Base-by-base conservation (phyloP, 495 filamentous ascomycete species). In the Hypomontagnella submonticulosa region DNA sequence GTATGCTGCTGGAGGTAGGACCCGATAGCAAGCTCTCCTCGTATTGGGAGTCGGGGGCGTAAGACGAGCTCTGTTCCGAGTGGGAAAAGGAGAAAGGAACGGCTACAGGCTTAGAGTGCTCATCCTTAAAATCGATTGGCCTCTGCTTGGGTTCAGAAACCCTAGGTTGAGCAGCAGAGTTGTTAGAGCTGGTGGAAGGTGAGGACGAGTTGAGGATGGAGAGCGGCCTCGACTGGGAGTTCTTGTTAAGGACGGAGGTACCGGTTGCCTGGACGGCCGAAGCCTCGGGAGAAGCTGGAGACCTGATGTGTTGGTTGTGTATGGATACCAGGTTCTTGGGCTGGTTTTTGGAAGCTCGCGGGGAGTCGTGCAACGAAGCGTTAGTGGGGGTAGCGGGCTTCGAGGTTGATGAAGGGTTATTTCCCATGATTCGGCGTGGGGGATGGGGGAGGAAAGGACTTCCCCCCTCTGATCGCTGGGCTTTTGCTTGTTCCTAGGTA, bases 231-330 rank as follows among this genome's bases (percentile, higher is more conserved):
- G 58, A 74, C 59, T 55, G 76, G 75, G 59, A 75, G 61, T 63
- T 75, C 27, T 79, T 80, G 62, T 76, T 79, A 67, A 76, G 67
- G 55, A 73, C 71, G 59, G 71, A 79, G 23, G 80, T 78, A 69
- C 82, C 84, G 63, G 82, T 81, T 50, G 82, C 84, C 69, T 84
- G 82, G 47, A 81, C 78, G 63, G 80, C 72, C 50, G 82, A 85
- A 16, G 81, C 75, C 71, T 85, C 82, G 53, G 82, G 82, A 23
- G 83, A 81, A 43, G 81, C 82, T 66, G 66, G 82, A 77, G 61
- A 76, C 73, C 63, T 81, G 73, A 66, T 69, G 43, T 71, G 68
- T 40, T 56, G 66, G 55, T 62, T 71, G 42, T 69, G 68, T 67
- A 69, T 64, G 27, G 71, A 73, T 62, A 69, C 61, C 56, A 69